Percentiles rank a stretch among this genome's conserved stretches.
Conservation (phyloP, 176 grass and related monocot species). For the Otatea glauca region DNA sequence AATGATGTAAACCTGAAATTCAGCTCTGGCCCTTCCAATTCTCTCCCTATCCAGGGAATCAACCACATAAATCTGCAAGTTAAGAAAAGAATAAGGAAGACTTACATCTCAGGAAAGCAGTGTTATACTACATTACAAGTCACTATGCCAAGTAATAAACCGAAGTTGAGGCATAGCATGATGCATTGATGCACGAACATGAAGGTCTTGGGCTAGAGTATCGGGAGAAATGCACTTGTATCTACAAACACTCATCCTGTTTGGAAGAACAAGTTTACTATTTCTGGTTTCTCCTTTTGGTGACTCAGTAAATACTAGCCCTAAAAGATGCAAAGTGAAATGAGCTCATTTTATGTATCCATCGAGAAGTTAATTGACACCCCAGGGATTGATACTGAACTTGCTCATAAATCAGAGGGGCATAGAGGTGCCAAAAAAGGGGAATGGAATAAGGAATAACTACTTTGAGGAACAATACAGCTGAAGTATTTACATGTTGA, state of each 20-base stretch:
- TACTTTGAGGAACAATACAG: neutral
- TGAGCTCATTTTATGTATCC: neutral
- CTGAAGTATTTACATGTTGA: neutral
- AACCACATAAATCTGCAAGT: slow-evolving; percentile 76
- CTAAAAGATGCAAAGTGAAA: neutral
- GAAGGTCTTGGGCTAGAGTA: neutral
- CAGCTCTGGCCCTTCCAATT: slow-evolving; percentile 78
- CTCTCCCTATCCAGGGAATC: slow-evolving; percentile 88
- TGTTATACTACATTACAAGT: neutral
- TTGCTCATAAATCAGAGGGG: neutral
- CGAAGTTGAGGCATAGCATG: neutral
- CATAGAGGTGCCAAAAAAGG: neutral
- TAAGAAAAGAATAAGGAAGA: neutral
- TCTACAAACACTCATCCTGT: neutral
- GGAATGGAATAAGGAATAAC: neutral
- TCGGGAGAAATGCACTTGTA: neutral
- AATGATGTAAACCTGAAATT: slow-evolving; percentile 68
- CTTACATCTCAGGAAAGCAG: slow-evolving; percentile 19
- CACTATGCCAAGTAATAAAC: slow-evolving; percentile 5
- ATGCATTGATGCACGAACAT: slow-evolving; percentile 10
- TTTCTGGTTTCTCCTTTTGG: neutral
- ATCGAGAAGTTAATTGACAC: slow-evolving; percentile 5
- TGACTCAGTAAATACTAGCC: neutral
- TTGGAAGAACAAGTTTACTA: neutral
- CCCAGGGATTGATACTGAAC: neutral